phyloP scores from a whole-genome alignment of 2,329 filamentous ascomycete genomes.

The Lithohypha guttulata region DNA sequence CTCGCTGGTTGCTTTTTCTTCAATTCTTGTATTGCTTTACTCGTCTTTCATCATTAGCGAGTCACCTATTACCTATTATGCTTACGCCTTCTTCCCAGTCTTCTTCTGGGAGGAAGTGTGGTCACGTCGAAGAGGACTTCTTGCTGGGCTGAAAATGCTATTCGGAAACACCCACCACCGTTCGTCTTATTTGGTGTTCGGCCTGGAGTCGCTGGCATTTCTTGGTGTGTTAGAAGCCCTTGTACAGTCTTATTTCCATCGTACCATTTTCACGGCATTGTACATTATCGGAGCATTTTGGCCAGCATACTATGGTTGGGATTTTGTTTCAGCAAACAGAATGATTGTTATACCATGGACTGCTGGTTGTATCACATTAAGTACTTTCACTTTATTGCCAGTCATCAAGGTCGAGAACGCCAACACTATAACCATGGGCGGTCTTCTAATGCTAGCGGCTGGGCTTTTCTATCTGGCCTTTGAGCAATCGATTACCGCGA shows the following conservation, averaged over 20 bases:
- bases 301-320: constrained; percentile 62
- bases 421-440: constrained; percentile 65
- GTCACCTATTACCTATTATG: constrained; percentile 76
- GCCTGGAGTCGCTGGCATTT: constrained; percentile 55
- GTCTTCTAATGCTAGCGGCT: constrained; percentile 62
- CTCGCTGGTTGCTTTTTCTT: constrained; percentile 59
- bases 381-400: constrained; percentile 76
- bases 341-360: constrained; percentile 61
- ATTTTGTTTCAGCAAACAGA: constrained; percentile 58
- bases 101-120: constrained; percentile 96
- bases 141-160: constrained; percentile 55
- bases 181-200: constrained; percentile 47
- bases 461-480: constrained; percentile 71
- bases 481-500: constrained; percentile 52
- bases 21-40: constrained; percentile 63
- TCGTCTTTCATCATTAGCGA: constrained; percentile 68
- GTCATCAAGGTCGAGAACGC: constrained; percentile 76
- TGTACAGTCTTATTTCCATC: constrained; percentile 79
- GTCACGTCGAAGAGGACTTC: constrained; percentile 59
- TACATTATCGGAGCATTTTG: constrained; percentile 69
- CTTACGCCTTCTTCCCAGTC: constrained; percentile 83
- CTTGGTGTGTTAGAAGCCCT: constrained; percentile 68
- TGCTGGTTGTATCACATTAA: constrained; percentile 70
- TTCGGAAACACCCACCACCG: constrained; percentile 58
- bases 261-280: constrained; percentile 72